Base-by-base conservation (phyloP, 768 basidiomycete genomes). In the Podaxis sp. region DNA sequence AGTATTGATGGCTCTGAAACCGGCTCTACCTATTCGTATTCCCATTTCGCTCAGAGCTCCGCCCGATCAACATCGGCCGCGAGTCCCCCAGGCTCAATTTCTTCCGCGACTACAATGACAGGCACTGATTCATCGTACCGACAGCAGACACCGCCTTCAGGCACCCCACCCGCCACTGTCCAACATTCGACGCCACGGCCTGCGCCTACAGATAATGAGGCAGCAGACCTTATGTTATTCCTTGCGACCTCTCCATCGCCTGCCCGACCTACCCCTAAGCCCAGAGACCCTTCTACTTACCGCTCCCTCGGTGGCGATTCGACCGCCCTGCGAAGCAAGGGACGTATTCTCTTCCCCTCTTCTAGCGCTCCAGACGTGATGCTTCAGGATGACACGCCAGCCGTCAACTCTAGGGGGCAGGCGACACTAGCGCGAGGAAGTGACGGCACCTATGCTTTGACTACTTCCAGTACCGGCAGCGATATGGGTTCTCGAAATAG, bases 161-260 rank as follows among this genome's bases (percentile, higher is more conserved):
- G 68, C n/a, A 53, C 67, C 24, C 50, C 64, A 56, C 61, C 73
- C 66, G 76, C 65, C 58, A 61, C 56, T 20, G 58, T 55, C 36
- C 75, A 76, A 66, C 70, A 66, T 50, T 76, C 72, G 44, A 85
- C 77, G 48, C 84, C 78, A 70, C 83, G 70, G 62, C 81, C 80
- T 64, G 84, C 77, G 5, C 82, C 85, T n/a, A 85, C 87, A 36
- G 90, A 91, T 71, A 88, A 86, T 64, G 93, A 94, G 69, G 93
- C 92, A 0, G 91, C 93, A n/a, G 90, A 91, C 70, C 75, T 93
- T 49, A 90, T 95, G 86, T 77, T 94, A 22, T 91, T 85, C 75
- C 83, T 95, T 56, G 92, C 93, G 46, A 93, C 91, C 5, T 93
- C 90, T 1, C 92, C 92, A 0, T 93, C 91, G 0, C 92, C 92